Conservation (phyloP, 768 basidiomycete genomes). For the Tylopilus vinaceipallidus region DNA sequence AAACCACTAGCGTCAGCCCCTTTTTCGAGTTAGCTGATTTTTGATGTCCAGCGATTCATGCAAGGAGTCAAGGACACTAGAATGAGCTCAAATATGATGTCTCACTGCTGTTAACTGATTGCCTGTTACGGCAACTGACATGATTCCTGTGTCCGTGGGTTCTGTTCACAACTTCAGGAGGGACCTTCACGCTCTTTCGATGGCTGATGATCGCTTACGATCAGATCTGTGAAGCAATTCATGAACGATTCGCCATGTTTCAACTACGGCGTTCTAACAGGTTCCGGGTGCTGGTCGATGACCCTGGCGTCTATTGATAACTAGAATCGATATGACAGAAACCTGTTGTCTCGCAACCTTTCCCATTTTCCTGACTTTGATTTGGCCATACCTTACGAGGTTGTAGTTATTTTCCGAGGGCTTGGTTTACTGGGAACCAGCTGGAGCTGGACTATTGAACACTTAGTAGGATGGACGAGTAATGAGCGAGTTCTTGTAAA, state of each 20-base stretch:
- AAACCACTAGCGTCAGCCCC: neutral
- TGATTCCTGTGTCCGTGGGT: neutral
- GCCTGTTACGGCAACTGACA: no score
- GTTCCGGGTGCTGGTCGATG: neutral
- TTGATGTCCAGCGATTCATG: neutral
- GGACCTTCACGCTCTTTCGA: neutral
- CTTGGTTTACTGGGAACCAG: neutral
- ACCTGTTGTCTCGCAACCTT: no score
- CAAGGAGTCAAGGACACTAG: neutral
- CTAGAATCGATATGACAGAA: no score
- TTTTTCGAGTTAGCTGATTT: neutral
- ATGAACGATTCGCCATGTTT: no score
- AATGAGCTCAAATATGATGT: neutral
- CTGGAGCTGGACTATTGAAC: neutral
- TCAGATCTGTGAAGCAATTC: neutral
- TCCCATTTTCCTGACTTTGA: neutral
- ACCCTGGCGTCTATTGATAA: neutral
- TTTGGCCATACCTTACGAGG: neutral
- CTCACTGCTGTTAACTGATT: neutral
- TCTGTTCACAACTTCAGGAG: neutral
- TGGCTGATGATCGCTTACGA: neutral
- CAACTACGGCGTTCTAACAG: neutral
- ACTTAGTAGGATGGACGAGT: neutral
- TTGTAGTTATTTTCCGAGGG: no score
- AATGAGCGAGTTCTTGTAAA: neutral